phyloP scores from a whole-genome alignment of 495 filamentous ascomycete genomes.

The Elaphomyces granulatus region DNA sequence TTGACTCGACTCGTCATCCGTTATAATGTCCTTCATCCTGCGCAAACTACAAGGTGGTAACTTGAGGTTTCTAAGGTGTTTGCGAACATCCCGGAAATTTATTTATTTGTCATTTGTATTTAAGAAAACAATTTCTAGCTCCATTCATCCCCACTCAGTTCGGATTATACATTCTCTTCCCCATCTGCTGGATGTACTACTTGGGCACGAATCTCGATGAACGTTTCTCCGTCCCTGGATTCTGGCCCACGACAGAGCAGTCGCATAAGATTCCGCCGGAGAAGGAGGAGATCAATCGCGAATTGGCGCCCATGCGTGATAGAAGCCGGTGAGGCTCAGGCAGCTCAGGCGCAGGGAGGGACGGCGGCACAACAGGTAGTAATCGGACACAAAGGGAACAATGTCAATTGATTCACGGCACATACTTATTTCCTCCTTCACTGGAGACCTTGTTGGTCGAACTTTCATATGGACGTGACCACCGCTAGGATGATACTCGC shows the following conservation, averaged over 20 bases:
- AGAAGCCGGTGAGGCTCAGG: too few species aligned
- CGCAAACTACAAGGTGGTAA: slow-evolving; percentile 57
- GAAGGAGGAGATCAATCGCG: slow-evolving; percentile 67
- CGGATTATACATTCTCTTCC: slow-evolving; percentile 96
- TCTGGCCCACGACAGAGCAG: slow-evolving; percentile 82
- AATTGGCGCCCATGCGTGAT: slow-evolving; percentile 66
- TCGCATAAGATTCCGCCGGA: slow-evolving; percentile 83
- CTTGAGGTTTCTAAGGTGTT: slow-evolving; percentile 90
- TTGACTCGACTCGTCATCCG: too few species aligned
- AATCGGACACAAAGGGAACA: too few species aligned
- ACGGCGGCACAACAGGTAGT: too few species aligned
- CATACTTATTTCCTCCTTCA: too few species aligned
- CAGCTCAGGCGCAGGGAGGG: too few species aligned
- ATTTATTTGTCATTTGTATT: too few species aligned
- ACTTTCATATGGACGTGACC: too few species aligned
- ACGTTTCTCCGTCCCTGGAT: slow-evolving; percentile 72
- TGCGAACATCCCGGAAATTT: slow-evolving; percentile 1
- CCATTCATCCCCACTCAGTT: slow-evolving; percentile 41
- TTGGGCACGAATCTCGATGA: slow-evolving; percentile 97
- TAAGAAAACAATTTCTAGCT: slow-evolving; percentile 1
- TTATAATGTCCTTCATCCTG: slow-evolving; percentile 26
- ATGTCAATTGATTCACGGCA: too few species aligned
- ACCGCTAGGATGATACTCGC: too few species aligned
- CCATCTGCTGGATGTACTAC: slow-evolving; percentile 98
- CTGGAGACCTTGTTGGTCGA: too few species aligned